Base-by-base conservation (phyloP, 108 stramenopile species). In the Nitzschia sp. region DNA sequence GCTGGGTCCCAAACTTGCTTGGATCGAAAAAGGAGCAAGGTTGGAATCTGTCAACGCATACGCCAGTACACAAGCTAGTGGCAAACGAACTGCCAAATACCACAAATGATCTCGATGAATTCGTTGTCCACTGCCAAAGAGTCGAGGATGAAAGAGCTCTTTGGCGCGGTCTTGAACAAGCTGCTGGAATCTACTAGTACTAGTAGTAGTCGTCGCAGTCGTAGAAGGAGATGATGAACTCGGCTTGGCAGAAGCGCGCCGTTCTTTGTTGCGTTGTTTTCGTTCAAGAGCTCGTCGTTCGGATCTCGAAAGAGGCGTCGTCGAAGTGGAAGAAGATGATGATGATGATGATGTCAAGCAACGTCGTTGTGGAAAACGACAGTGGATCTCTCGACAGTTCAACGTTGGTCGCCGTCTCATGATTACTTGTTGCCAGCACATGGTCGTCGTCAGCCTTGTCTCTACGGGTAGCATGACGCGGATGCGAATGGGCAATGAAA, bases 1-100 rank as follows among this genome's bases (percentile, higher is more conserved):
- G 54, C 85, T 87, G 0, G 83, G 81, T 9, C 92, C 92, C 4
- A 70, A 21, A 18, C 79, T 81, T 27, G 71, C 59, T 55, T 86
- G 85, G 21, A 88, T 55, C 1, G 83, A 74, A 31, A 80, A 86
- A 8, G 90, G 90, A 56, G 80, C 79, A 26, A 53, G 54, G 35
- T 71, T 33, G 1, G 54, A 56, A 35, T 71, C 33, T 1, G 60
- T 67, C 13, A 75, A 17, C 4, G 68, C 24, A 35, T 55, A 57
- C 2, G 19, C 42, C 6, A 82, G 34, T 0, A 53, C 62, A 24
- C 73, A 13, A 35, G 53, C 34, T 9, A 82, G 49, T 26, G 82
- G 74, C 51, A 77, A n/a, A 35, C 82, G 63, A 5, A 18, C 34
- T 3, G 48, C 29, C 30, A 75, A n/a, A n/a, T 66, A 32, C 31